Percentiles rank a stretch among this genome's conserved stretches.
Evolutionary conservation across 257 asterid genomes (phyloP).

Genomic region (Agastache rugosa): DNA sequence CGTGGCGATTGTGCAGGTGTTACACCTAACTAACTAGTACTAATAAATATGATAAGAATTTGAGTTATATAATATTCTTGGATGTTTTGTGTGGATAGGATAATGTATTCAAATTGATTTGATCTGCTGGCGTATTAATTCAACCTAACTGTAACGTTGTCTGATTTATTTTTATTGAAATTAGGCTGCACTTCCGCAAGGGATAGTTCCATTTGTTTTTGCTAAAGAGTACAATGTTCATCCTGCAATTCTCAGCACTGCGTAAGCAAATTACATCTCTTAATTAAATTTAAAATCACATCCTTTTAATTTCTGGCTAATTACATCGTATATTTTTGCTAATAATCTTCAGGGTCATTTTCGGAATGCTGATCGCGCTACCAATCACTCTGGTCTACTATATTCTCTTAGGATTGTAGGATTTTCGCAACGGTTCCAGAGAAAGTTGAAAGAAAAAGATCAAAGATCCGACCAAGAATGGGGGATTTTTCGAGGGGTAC

Average conservation of each 20-base stretch:
- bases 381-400: constrained; percentile 72
- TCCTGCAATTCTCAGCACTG: constrained; percentile 94
- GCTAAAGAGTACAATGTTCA: constrained; percentile 96
- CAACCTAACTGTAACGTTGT: not conserved
- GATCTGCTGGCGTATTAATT: not conserved
- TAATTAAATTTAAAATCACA: not conserved
- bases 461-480: not conserved
- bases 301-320: not conserved
- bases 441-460: not conserved
- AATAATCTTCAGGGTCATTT: constrained; percentile 59
- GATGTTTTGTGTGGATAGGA: constrained; percentile 15
- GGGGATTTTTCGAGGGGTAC: not conserved
- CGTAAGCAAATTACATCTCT: constrained; percentile 47
- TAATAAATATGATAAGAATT: too few relatives aligned
- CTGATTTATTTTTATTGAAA: not conserved
- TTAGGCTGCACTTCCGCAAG: constrained; percentile 99
- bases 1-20: constrained; percentile 91
- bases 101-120: constrained; percentile 22
- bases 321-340: not conserved
- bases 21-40: not conserved
- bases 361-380: constrained; percentile 67
- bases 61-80: not conserved
- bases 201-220: constrained; percentile 95
- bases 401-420: constrained; percentile 58
- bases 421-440: not conserved